A percentile compares a stretch with the other conserved stretches of the same genome.
These are phyloP conservation scores for Aspergillus steynii DNA, from an alignment of 495 filamentous ascomycete genomes.

Conservation along the genomic window DNA sequence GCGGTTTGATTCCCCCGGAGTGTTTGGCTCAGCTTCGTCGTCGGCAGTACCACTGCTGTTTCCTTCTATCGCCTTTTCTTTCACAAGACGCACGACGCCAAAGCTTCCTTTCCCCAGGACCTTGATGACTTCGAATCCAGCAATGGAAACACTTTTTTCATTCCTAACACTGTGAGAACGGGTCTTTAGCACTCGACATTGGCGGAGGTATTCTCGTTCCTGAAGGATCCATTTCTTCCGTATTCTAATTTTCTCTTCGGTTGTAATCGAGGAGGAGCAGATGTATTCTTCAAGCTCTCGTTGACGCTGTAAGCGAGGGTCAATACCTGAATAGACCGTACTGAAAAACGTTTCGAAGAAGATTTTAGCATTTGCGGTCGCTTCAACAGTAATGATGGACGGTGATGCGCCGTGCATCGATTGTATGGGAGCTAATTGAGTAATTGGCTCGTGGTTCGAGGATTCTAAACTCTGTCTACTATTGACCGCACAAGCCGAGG, in stretches of 20 bases:
- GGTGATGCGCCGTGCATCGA: constrained; percentile 36
- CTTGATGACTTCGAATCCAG: constrained; percentile 77
- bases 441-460: constrained; percentile 11
- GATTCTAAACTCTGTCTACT: constrained; percentile 11
- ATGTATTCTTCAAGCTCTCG: constrained; percentile 67
- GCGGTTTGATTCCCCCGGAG: constrained; percentile 25
- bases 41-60: constrained; percentile 2
- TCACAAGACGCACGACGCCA: constrained; percentile 83
- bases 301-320: constrained; percentile 65
- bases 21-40: constrained; percentile 5
- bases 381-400: constrained; percentile 75
- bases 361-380: constrained; percentile 75
- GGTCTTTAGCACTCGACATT: constrained; percentile 67
- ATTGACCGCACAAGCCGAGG: constrained; percentile 6
- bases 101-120: constrained; percentile 96
- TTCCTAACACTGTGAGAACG: constrained; percentile 44
- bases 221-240: constrained; percentile 59
- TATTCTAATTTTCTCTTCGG: constrained; percentile 55
- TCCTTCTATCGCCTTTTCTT: constrained; percentile 47
- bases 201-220: constrained; percentile 76
- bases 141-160: constrained; percentile 48
- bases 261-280: constrained; percentile 45
- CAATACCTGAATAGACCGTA: constrained; percentile 52
- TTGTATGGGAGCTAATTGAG: constrained; percentile 20
- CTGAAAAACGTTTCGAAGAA: constrained; percentile 86